A percentile compares a stretch with the other conserved stretches of the same genome.
Conservation (phyloP, 192 early-diverging fungal species). For the Rhizophagus sp. region DNA sequence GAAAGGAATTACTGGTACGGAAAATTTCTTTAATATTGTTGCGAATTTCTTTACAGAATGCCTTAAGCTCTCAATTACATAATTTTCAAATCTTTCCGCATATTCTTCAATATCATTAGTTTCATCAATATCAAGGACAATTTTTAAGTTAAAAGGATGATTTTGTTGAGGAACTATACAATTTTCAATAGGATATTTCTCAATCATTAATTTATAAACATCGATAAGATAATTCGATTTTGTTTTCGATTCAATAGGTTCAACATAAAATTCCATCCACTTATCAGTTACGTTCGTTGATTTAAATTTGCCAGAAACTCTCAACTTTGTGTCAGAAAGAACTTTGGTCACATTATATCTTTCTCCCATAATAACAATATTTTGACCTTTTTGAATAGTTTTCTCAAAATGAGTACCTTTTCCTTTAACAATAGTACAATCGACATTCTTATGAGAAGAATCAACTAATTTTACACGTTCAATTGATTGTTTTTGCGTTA, state of each 20-base stretch:
- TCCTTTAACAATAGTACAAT: neutral
- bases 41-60: neutral
- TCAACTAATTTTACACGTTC: neutral
- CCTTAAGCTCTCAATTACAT: neutral
- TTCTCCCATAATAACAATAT: slow-evolving; percentile 22
- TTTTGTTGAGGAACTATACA: neutral
- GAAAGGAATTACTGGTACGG: neutral
- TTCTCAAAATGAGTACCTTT: slow-evolving; percentile 9
- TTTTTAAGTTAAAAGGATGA: slow-evolving; percentile 1
- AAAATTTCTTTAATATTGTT: neutral
- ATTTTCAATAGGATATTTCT: slow-evolving; percentile 17
- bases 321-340: slow-evolving; percentile 20
- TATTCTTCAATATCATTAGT: neutral
- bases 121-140: neutral
- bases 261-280: neutral
- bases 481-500: neutral
- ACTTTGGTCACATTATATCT: slow-evolving; percentile 7
- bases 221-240: slow-evolving; percentile 5
- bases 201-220: neutral
- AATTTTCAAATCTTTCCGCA: slow-evolving; percentile 7
- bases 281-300: neutral
- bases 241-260: neutral
- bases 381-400: neutral
- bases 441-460: too few relatives aligned
- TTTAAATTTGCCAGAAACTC: neutral